Base-by-base conservation (phyloP, 371 early-diverging fungal species). In the Mucor racemosus region DNA sequence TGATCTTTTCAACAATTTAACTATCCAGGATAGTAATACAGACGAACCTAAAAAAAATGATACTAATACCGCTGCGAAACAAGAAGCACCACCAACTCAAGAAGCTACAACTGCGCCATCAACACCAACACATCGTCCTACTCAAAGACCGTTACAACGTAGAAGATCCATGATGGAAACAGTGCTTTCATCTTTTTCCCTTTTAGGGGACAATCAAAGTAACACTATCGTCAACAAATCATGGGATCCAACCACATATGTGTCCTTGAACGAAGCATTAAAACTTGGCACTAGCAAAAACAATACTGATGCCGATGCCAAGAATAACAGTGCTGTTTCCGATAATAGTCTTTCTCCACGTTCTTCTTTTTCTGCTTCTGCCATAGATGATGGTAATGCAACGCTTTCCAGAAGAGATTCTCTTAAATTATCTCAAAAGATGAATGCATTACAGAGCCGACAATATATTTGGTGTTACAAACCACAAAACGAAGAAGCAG, bases 391-490 rank as follows among this genome's bases (percentile, higher is more conserved):
- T 7, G 8, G 17, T 7, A 35, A 6, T 36, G 17, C 56, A 10
- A 17, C 44, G 5, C 31, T 66, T 10, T 60, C 66, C 14, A 48
- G 60, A 59, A 50, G 50, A 19, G 40, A 19, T 3, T 62, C 64
- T 3, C 13, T 35, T 4, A 39, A 31, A 44, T 26, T 66, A 42
- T 41, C 39, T 5, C 60, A 60, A 54, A 66, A 60, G 44, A 60
- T 41, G 44, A 54, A 15, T 19, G 53, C 55, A 9, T 33, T 66
- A 15, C 50, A 60, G 19, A 60, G 33, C 21, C 50, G 66, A 60
- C 54, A 60, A 15, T 66, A 54, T 35, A 54, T 66, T 35, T 66
- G 66, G 66, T 66, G 66, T 15, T 66, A 66, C 55, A 59, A 60
- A 15, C 42, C 44, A 17, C 56, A 56, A 35, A 56, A 33, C n/a